Evolutionary conservation across 306 rosid genomes (phyloP), one percentile per base, ranked within the genome.

Genomic region (Corylus avellana): DNA sequence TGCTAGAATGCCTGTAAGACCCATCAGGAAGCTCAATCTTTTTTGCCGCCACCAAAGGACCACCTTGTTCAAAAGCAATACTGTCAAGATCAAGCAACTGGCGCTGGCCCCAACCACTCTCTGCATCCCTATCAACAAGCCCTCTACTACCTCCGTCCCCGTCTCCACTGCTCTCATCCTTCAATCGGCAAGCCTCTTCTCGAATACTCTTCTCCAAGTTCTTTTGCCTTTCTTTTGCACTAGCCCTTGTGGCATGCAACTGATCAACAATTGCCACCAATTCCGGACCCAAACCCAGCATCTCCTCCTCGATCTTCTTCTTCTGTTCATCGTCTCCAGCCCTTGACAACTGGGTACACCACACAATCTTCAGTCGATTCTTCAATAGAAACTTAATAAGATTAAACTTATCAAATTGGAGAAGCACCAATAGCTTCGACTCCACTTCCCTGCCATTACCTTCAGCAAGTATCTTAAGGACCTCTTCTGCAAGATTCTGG

Each of bases 171-270:
- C 81, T 87, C 79, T 91, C 98, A 58, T 88, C 97, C 81, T 88
- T 95, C 84, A 95, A 91, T 27, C 93, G 76, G 2, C 98, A 84
- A 11, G 98, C 97, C 89, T 95, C 98, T 72, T 95, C 97, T 80
- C 97, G 87, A 48, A 92, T 91, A 79, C 97, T 91, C 85, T 91
- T 92, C 87, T 95, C 98, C 85, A 92, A 83, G 71, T 85, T 95
- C 88, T 92, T 89, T 53, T 91, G 94, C 84, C 98, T 91, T 91
- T 95, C 98, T 84, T 87, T 91, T 0, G 98, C 98, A 69, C 90
- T 86, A 0, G 96, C 96, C 83, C 98, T 86, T 0, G 98, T 95
- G 35, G 96, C 92, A 73, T 89, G 96, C 84, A 95, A 81, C 90
- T 95, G 5, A 39, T 39, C 44, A 39, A 39, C 44, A 39, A 39